Evolutionary conservation across 1,284 basidiomycete species (phyloP), one percentile per base, ranked within the genome.

Genomic region (Leccinum subrobustum): DNA sequence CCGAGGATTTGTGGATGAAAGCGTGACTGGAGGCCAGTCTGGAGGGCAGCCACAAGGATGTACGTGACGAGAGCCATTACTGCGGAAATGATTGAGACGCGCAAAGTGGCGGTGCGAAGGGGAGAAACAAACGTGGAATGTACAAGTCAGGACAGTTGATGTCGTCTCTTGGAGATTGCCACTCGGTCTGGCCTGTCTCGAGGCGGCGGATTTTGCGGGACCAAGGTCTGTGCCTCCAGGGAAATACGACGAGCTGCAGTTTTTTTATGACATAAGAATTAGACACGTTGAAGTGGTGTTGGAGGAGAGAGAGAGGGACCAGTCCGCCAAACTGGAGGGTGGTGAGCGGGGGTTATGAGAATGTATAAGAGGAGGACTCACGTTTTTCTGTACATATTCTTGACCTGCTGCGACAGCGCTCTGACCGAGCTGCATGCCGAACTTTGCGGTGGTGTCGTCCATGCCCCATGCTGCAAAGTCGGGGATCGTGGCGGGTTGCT

Each of bases 61-160:
- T 98, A 99, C 0, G 97, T 98, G 20, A 97, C 93, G 29, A 99
- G 83, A 0, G 95, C 92, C 96, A 99, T 99, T 18, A 89, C 93
- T 96, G 66, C 60, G 56, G 59, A 61, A 18, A 58, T 57, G 56
- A 63, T 62, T 61, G 33, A 60, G 44, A 42, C 55, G 54, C 8
- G 20, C 6, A 20, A 54, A 25, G 33, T 27, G 12, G 39, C 18
- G 53, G 33, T 8, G n/a, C 27, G 14, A 54, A 44, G 8, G 52
- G 52, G n/a, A 6, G 20, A 12, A 6, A 62, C 91, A 62, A 63
- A 95, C 94, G 81, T 4, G 97, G 96, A 64, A 99, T 98, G 76
- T 99, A 99, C 25, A 98, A 79, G 76, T 99, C 96, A 0, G 97
- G 96, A 58, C 89, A 91, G 73, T 99, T 99, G 66, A 98, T 86